phyloP scores from a whole-genome alignment of 768 basidiomycete genomes.

The Russula earlei region DNA sequence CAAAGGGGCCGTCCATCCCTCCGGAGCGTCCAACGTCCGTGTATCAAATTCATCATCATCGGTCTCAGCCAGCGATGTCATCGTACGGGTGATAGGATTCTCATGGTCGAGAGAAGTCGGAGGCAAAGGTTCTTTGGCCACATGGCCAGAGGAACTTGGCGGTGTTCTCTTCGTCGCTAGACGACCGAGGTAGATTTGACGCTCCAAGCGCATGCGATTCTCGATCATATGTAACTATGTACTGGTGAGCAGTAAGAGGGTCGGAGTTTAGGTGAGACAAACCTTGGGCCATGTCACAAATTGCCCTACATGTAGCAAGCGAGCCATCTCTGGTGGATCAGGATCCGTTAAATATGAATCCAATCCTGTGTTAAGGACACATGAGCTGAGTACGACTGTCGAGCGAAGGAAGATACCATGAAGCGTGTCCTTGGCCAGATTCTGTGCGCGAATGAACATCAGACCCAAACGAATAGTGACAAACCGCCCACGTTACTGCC shows the following conservation, averaged over 20 bases:
- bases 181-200: conserved; percentile 72
- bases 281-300: conserved; percentile 97
- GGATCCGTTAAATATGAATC: conserved; percentile 67
- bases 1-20: conserved; percentile 4
- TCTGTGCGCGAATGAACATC: conserved; percentile 28
- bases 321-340: conserved; percentile 61
- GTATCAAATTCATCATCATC: conserved; percentile 22
- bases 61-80: conserved; percentile 1
- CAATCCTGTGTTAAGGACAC: conserved; percentile 14
- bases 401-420: conserved; percentile 33
- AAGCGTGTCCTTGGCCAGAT: conserved; percentile 82
- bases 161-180: conserved; percentile 53
- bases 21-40: conserved; percentile 2
- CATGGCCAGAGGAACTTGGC: conserved; percentile 27
- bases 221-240: conserved; percentile 84
- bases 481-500: conserved; percentile 60
- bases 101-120: neutral
- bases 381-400: conserved; percentile 5
- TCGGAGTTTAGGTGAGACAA: conserved; percentile 10
- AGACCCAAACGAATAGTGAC: neutral
- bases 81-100: conserved; percentile 9
- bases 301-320: conserved; percentile 85
- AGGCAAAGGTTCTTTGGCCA: neutral
- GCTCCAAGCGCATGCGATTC: conserved; percentile 80
- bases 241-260: neutral